Conservation (phyloP, 148 eudicot genomes). For the Rhododendron williamsianum region DNA sequence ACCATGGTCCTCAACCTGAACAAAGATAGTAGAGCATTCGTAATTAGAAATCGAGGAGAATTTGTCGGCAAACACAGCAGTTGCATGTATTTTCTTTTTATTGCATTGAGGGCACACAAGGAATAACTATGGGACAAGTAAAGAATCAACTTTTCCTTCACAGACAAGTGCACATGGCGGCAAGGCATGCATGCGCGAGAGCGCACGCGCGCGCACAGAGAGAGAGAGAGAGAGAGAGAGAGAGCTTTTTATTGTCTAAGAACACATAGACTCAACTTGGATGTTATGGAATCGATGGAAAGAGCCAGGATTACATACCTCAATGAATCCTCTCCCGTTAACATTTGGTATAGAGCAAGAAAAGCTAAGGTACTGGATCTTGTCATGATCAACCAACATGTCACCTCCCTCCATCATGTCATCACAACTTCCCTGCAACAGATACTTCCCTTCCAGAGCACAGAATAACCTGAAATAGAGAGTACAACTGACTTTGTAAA, state of each 20-base stretch:
- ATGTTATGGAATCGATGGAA: neutral
- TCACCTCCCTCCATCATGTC: slow-evolving; percentile 34
- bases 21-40: neutral
- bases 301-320: slow-evolving; percentile 40
- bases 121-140: neutral
- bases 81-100: neutral
- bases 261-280: neutral
- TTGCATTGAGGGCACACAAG: neutral
- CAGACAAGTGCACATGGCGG: neutral
- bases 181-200: neutral
- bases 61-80: neutral
- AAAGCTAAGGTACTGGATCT: slow-evolving; percentile 52
- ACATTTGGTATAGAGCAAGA: slow-evolving; percentile 58
- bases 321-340: slow-evolving; percentile 88
- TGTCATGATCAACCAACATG: slow-evolving; percentile 32
- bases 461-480: slow-evolving; percentile 59
- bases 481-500: neutral
- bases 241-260: neutral
- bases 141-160: neutral
- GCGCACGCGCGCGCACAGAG: neutral
- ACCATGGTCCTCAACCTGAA: slow-evolving; percentile 81
- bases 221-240: neutral
- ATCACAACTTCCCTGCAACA: slow-evolving; percentile 55
- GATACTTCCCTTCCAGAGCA: slow-evolving; percentile 77
- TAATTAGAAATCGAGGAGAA: neutral